Base-by-base conservation (phyloP, 768 basidiomycete genomes). In the Pisolithus orientalis region DNA sequence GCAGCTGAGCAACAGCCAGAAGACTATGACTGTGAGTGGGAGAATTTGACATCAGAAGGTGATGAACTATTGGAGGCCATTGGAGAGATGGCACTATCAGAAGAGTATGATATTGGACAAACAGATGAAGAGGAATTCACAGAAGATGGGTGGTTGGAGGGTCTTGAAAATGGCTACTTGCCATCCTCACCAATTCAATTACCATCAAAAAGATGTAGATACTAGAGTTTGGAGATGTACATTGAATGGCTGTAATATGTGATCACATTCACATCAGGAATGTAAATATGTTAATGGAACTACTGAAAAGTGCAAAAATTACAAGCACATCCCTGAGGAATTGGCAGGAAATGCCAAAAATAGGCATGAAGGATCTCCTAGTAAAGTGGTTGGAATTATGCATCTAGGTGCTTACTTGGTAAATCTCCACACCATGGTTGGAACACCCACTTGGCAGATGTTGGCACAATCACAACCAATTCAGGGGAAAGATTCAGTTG, bases 31-130 rank as follows among this genome's bases (percentile, higher is more conserved):
- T 42, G n/a, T 42, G 40, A 50, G 27, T 14, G 1, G 11, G 40
- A 17, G 17, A 21, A 42, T 1, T 7, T 42, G 17, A 6, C 6
- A 6, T 42, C 40, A 42, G 40, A 42, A 9, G 40, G 5, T 42
- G 40, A 42, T 52, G 45, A 52, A 37, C 17, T 52, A 5, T 45
- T 52, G 51, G 34, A 13, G 37, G 51, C 13, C 1, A 37, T 48
- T 27, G 46, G 49, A n/a, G 45, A 52, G 14, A 44, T 52, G 43
- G 45, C 46, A 52, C 37, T 52, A 38, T n/a, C 51, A 21, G 43
- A 52, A 14, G 51, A 48, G 34, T 48, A 52, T 44, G 6, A n/a
- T 9, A 42, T 21, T 42, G 21, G 17, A 21, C 40, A 42, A 42
- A 4, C 17, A 42, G 17, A 42, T 42, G 40, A 42, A 17, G 40